Base-by-base conservation (phyloP, 345 rosid genomes). In the Ceriops decandra region DNA sequence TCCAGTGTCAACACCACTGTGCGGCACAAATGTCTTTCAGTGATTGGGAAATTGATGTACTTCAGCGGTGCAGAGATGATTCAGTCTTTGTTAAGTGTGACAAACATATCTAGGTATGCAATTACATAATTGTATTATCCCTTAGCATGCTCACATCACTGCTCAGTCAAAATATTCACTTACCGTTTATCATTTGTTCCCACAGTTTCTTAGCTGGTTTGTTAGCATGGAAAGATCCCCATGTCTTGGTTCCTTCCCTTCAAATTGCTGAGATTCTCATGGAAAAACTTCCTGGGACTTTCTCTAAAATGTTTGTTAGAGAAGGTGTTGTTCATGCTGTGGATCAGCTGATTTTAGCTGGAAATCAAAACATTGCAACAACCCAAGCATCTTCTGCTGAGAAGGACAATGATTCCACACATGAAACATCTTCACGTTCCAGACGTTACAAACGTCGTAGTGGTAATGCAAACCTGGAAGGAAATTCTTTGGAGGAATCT, bases 291-390 rank as follows among this genome's bases (percentile, higher is more conserved):
- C 95, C 98, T 61, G 98, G 82, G 64, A 95, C 91, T 24, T 95
- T 92, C 85, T 90, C 91, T 17, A 95, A 95, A 85, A 82, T 87
- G 80, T 95, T 95, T 81, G 86, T 95, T 36, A 86, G 99, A 79
- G 98, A 92, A 83, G 98, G 99, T 52, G 97, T 95, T 63, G 96
- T 95, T 81, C 97, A 92, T 90, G 99, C 98, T 66, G 85, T 95
- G 24, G 99, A 95, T 75, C 97, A 92, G 72, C 97, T 95, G 74
- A 81, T 92, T 57, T 78, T 87, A 74, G 85, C 87, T 67, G 95
- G 91, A 60, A 86, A 82, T 80, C 72, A 85, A 66, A 84, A 26
- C 68, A 60, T 74, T 7, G 57, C 72, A 66, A 58, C 87, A 77
- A 53, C 81, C 53, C 86, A 82, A 75, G 81, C 78, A 49, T 80